These are phyloP conservation scores for Coniella vitis DNA, from an alignment of 2,329 filamentous ascomycete species.

Conservation along the genomic window DNA sequence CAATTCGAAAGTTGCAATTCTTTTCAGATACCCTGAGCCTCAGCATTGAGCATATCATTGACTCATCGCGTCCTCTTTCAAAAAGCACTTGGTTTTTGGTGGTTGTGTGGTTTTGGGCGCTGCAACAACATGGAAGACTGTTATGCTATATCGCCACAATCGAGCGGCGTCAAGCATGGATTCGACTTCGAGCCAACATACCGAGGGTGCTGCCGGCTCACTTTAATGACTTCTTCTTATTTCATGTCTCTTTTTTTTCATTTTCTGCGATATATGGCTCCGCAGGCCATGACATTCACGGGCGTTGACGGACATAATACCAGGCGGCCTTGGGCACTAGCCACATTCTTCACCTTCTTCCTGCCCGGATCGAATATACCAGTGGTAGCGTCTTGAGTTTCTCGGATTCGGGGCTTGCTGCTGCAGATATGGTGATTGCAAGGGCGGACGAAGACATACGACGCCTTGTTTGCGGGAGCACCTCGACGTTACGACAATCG, in stretches of 20 bases:
- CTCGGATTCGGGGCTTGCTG: no score
- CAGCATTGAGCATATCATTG: no score
- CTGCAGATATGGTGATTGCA: no score
- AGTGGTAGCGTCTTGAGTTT: neutral
- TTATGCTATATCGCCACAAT: neutral
- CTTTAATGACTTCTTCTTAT: slow-evolving; percentile 12
- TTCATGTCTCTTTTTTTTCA: slow-evolving; percentile 16
- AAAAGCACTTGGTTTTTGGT: no score
- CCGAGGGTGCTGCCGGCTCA: slow-evolving; percentile 8
- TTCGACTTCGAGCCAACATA: neutral
- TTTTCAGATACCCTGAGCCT: no score
- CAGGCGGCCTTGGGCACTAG: slow-evolving; percentile 11
- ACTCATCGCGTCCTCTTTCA: no score
- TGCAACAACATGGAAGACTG: no score
- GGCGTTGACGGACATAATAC: slow-evolving; percentile 16
- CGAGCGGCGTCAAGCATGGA: neutral
- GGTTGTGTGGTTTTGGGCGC: no score
- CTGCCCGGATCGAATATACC: neutral
- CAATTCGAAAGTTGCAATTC: no score
- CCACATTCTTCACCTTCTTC: slow-evolving; percentile 9
- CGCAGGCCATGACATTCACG: slow-evolving; percentile 12
- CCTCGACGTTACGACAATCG: no score
- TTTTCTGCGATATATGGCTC: slow-evolving; percentile 19
- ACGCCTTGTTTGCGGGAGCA: no score
- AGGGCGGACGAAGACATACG: no score